Conservation (phyloP, 2,329 filamentous ascomycete species). For the Aspergillus luchuensis region DNA sequence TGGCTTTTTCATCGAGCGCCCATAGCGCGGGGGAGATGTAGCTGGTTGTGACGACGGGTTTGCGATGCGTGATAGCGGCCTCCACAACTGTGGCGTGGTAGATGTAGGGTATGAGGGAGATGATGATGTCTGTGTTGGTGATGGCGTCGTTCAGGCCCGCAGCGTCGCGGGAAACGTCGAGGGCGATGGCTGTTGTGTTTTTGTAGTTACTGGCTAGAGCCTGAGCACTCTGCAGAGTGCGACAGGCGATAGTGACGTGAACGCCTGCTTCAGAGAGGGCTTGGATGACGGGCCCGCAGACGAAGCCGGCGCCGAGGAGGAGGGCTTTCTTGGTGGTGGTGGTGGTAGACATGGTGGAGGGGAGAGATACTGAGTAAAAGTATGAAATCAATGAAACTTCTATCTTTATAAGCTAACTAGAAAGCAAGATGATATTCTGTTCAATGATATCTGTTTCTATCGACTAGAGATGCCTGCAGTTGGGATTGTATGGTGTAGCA, state of each 20-base stretch:
- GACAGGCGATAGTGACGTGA: constrained; percentile 9
- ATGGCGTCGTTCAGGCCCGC: background rate
- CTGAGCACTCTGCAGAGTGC: constrained; percentile 4
- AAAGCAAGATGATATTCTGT: too few relatives aligned
- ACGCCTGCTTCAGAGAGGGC: constrained; percentile 7
- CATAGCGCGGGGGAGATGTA: constrained; percentile 6
- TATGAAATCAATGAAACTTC: too few relatives aligned
- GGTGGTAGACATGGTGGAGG: background rate
- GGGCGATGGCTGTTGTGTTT: constrained; percentile 4
- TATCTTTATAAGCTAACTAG: too few relatives aligned
- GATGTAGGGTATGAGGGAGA: constrained; percentile 1
- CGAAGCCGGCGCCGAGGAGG: constrained; percentile 4
- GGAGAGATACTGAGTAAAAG: too few relatives aligned
- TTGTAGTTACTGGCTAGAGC: background rate
- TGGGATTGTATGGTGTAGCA: too few relatives aligned
- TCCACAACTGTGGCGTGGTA: background rate
- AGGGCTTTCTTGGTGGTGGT: background rate
- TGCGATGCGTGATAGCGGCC: background rate
- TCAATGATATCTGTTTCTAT: too few relatives aligned
- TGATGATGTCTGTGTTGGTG: background rate
- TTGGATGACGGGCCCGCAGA: constrained; percentile 3
- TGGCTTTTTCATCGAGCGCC: background rate
- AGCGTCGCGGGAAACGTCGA: background rate
- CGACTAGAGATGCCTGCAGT: too few relatives aligned
- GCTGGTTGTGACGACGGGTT: constrained; percentile 6